A percentile compares a stretch with the other conserved stretches of the same genome.
These are phyloP conservation scores for Pichia sp. DNA, from an alignment of 1,139 yeast species.

Conservation along the genomic window DNA sequence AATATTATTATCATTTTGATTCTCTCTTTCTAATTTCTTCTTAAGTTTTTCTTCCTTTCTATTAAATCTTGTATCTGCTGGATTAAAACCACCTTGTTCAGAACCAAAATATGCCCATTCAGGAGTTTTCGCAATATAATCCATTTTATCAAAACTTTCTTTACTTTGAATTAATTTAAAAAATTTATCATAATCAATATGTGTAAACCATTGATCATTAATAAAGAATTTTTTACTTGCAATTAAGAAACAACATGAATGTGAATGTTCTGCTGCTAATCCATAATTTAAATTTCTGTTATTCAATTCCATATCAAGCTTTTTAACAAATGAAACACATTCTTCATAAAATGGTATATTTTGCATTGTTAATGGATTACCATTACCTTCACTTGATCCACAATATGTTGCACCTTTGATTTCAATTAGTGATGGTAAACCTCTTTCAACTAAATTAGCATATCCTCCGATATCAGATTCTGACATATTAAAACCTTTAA, in stretches of 20 bases:
- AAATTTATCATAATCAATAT: conserved; percentile 74
- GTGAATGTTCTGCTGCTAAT: conserved; percentile 93
- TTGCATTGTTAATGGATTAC: conserved; percentile 89
- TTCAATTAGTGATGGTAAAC: conserved; percentile 82
- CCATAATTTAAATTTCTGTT: conserved; percentile 65
- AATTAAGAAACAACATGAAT: conserved; percentile 83
- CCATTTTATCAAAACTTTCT: conserved; percentile 65
- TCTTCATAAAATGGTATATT: conserved; percentile 93
- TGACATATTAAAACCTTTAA: conserved; percentile 84
- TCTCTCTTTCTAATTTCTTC: conserved; percentile 35
- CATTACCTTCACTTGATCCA: conserved; percentile 74
- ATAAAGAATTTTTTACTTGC: conserved; percentile 70
- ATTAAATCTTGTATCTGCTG: conserved; percentile 66
- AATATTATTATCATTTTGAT: neutral
- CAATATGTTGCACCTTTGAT: conserved; percentile 93
- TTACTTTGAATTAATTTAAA: conserved; percentile 65
- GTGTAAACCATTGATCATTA: conserved; percentile 78
- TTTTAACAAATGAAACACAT: conserved; percentile 67
- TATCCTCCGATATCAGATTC: conserved; percentile 62
- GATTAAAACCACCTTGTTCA: conserved; percentile 81
- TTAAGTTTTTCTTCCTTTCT: conserved; percentile 60
- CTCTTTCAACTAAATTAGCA: conserved; percentile 80
- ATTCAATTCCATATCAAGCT: conserved; percentile 52
- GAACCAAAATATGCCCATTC: conserved; percentile 91
- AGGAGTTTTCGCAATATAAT: conserved; percentile 76